Base-by-base conservation (phyloP, 2,329 filamentous ascomycete genomes). In the Ceratocystis huliohia region DNA sequence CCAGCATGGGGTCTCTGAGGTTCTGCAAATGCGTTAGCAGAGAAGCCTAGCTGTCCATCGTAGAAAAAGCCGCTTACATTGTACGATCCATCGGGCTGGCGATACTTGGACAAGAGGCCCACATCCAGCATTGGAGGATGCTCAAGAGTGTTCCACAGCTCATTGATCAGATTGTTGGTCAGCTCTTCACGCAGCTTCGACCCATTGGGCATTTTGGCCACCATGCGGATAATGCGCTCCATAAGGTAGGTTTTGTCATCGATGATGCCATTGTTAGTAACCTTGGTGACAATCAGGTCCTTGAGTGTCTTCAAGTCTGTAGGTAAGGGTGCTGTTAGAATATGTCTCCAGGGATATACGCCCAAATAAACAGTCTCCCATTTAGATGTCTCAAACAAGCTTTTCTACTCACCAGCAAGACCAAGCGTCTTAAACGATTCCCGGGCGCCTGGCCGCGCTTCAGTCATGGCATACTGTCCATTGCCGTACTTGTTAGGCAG, bases 201-300 rank as follows among this genome's bases (percentile, higher is more conserved):
- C 65, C 81, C 78, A 63, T 80, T 75, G 0, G 86, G 86, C 44
- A 91, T 77, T 41, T 81, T 82, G 13, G 85, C 80, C 4, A 89
- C 86, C 17, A 91, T 78, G 77, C 86, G 82, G 68, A 91, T 89
- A 4, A 87, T 80, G 6, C 83, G 79, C 74, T 91, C 88, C 84
- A 91, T 89, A 57, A 90, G 78, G 79, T 89, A 88, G 1, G 85
- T 88, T 76, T 88, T 88, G 76, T 93, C 89, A 71, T 93, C 86
- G 4, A 84, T 75, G 10, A 86, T 78, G 61, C 83, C 78, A 67
- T 81, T 80, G 0, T 87, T 85, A 70, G 83, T 86, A 41, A 85
- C 74, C 74, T 89, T 85, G 68, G 77, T 79, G 65, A 82, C 80
- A 67, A 89, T 76, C 46, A 90, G 75, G 4, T 82, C 78, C 57